Percentiles rank a stretch among this genome's conserved stretches.
Conservation (phyloP, 768 basidiomycete species). For the Leccinum sublutescens region DNA sequence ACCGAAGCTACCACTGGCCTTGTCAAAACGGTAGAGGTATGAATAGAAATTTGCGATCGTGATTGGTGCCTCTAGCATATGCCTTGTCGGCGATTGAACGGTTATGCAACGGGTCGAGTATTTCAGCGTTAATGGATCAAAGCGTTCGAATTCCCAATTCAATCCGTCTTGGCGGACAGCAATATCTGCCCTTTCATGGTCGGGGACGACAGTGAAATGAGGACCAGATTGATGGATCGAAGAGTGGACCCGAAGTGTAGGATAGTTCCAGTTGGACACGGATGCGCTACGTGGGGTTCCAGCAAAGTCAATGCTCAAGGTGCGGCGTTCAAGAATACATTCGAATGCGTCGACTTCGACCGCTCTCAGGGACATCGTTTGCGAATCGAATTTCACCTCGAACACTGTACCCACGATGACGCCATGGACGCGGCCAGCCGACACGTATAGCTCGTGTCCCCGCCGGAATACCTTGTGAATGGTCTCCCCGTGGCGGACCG, state of each 20-base stretch:
- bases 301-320: conserved; percentile 1
- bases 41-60: conserved; percentile 20
- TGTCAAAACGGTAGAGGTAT: conserved; percentile 19
- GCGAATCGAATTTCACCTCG: neutral
- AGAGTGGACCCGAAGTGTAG: conserved; percentile 9
- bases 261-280: conserved; percentile 15
- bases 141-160: conserved; percentile 18
- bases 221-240: neutral
- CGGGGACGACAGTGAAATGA: conserved; percentile 12
- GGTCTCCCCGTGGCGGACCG: conserved; percentile 5
- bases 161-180: neutral
- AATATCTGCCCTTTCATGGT: conserved; percentile 10
- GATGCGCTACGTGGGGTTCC: neutral
- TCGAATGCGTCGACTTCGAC: conserved; percentile 14
- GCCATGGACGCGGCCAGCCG: conserved; percentile 20
- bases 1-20: conserved; percentile 6
- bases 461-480: conserved; percentile 13
- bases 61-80: conserved; percentile 7
- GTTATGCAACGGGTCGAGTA: conserved; percentile 9
- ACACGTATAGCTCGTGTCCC: conserved; percentile 6
- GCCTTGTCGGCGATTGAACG: neutral
- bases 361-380: conserved; percentile 11
- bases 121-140: conserved; percentile 9
- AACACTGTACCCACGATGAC: conserved; percentile 17
- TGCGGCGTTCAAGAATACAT: conserved; percentile 11